Evolutionary conservation across 768 basidiomycete species (phyloP), one percentile per base, ranked within the genome.

Genomic region (Albatrellus ellisii): DNA sequence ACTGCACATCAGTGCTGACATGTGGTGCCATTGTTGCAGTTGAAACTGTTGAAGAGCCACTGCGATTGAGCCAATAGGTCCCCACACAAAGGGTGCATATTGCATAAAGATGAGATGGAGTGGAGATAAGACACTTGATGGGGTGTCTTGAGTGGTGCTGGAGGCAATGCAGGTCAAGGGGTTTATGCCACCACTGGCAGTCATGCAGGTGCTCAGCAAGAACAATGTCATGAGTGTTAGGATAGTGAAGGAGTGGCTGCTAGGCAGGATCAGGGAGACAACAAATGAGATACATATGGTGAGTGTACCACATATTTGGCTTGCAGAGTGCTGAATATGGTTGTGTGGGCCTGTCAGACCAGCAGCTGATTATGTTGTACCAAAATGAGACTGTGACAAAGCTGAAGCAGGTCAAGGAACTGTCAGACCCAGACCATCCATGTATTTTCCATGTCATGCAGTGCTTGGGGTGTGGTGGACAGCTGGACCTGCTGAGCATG

Each of bases 371-470:
- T 11, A 64, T 70, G n/a, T 92, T 90, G 10, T 98, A 97, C 62
- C 76, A 88, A 18, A 53, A 75, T 22, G 95, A 99, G 62, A 89
- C 89, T 1, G 68, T 67, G 35, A 62, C 75, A 20, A 92, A 89
- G 56, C 62, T 86, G 48, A 77, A 79, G 51, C 85, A 88, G 52
- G 81, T 97, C 14, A 69, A 73, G 34, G 85, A 86, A 25, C 70
- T 98, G 14, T 72, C 79, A 4, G 82, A 94, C 59, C 67, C 77
- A 6, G 73, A 77, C 17, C 72, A 79, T 40, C 85, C 95, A 0
- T 72, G 76, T 15, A 83, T 97, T 15, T 95, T 97, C 68, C 91
- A 97, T 55, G 86, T 94, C 46, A 92, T 91, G 6, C 70, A 90
- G 31, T 98, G 95, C 59, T 81, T 92, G 17, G 72, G 79, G 4